Evolutionary conservation across 805 yeast genomes (phyloP), one percentile per base, ranked within the genome.

Genomic region (Saccharomycopsis fibuligera): DNA sequence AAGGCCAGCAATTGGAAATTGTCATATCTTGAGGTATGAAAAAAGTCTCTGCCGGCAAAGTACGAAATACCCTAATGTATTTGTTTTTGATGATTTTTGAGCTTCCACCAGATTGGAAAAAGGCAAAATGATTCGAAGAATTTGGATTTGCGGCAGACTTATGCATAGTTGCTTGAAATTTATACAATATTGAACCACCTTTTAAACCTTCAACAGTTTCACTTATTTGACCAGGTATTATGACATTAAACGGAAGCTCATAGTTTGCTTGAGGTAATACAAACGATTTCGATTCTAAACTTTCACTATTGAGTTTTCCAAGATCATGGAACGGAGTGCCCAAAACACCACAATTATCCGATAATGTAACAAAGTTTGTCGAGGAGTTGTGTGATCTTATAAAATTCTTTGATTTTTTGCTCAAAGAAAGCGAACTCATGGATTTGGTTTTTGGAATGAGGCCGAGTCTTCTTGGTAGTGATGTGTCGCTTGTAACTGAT

Each of bases 1-100:
- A 69, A 2, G 97, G 96, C 98, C 98, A 91, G 1, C 91, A 82
- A 62, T 90, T 91, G 60, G 89, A 96, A 22, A 91, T 93, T 0
- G 95, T 86, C 56, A 90, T 83, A 0, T 96, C 86, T 64, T 90
- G 96, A 0, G 95, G 76, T 17, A 88, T 69, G 58, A 93, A 97
- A 3, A 85, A 75, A 1, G 91, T 75, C 62, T 91, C 97, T 1
- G 95, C 76, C 1, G 95, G 79, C 50, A 90, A 68, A 0, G 98
- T 91, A 58, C 98, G 74, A 10, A 91, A 78, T 9, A 93, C 80
- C 52, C 96, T 78, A 2, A 93, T 55, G 58, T 82, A 86, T 63
- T 79, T 85, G 57, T 78, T 81, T 14, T 89, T 74, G 6, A 71
- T 60, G 56, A 91, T 62, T 50, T 81, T 79, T 6, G 16, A 35